These are phyloP conservation scores for Solanum appendiculatum DNA, from an alignment of 257 asterid genomes.

Conservation along the genomic window DNA sequence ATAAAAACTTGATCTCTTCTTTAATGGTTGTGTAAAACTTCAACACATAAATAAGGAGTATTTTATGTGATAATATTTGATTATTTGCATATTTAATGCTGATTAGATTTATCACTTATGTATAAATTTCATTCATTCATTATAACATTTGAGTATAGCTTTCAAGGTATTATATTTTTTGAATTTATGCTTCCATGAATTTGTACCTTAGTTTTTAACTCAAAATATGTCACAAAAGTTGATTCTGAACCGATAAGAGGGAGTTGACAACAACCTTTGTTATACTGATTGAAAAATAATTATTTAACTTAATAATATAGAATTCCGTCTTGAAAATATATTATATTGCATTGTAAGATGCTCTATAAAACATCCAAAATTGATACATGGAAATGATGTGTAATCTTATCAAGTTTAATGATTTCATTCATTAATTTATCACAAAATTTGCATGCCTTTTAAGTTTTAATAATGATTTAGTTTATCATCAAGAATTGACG, in stretches of 20 bases:
- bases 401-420: neutral
- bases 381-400: neutral
- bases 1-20: too few relatives aligned
- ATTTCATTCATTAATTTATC: neutral
- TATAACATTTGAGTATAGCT: too few relatives aligned
- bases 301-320: too few relatives aligned
- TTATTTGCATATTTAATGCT: neutral
- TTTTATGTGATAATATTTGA: neutral
- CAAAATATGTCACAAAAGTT: fast-evolving
- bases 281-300: too few relatives aligned
- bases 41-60: too few relatives aligned
- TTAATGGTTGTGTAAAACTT: too few relatives aligned
- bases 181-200: fast-evolving
- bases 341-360: neutral
- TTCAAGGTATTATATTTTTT: too few relatives aligned
- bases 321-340: neutral
- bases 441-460: neutral
- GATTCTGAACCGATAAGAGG: too few relatives aligned
- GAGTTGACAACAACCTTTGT: too few relatives aligned
- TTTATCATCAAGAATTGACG: neutral
- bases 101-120: neutral
- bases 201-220: too few relatives aligned
- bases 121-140: neutral
- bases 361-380: neutral
- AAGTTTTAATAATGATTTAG: neutral